A percentile compares a stretch with the other conserved stretches of the same genome.
phyloP scores from a whole-genome alignment of 2,329 filamentous ascomycete species.

The Celoporthe dispersa region DNA sequence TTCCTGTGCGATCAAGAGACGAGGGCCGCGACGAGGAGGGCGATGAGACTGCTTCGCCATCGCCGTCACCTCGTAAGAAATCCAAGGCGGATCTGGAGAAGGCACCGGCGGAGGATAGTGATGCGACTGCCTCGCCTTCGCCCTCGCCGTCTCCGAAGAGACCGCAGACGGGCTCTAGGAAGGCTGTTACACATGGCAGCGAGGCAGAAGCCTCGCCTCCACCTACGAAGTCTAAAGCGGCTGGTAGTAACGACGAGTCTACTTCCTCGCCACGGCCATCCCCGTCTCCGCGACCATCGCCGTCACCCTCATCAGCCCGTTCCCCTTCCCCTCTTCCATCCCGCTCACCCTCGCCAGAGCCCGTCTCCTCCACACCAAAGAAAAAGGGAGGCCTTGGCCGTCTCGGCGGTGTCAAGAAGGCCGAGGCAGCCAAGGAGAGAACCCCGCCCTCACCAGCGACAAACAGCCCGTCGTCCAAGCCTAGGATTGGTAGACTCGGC shows the following conservation, averaged over 20 bases:
- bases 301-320: slow-evolving; percentile 13
- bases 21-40: neutral
- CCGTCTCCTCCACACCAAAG: slow-evolving; percentile 4
- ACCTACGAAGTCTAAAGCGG: slow-evolving; percentile 47
- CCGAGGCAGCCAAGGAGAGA: neutral
- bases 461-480: neutral
- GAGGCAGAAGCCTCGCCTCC: neutral
- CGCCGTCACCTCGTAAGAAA: slow-evolving; percentile 47
- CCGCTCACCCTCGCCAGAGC: slow-evolving; percentile 19
- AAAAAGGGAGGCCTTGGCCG: slow-evolving; percentile 19
- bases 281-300: slow-evolving; percentile 18
- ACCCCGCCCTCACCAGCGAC: neutral
- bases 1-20: neutral
- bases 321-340: slow-evolving; percentile 21
- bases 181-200: neutral
- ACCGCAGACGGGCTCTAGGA: slow-evolving; percentile 15
- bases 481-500: slow-evolving; percentile 6
- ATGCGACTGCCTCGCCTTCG: slow-evolving; percentile 7
- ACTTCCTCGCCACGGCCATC: slow-evolving; percentile 13
- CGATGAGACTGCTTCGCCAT: neutral
- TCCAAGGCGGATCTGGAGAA: neutral
- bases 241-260: neutral
- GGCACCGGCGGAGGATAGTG: neutral
- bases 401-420: slow-evolving; percentile 16
- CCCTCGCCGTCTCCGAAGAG: slow-evolving; percentile 46